Conservation (phyloP, 225 moss, liverwort and hornwort species). For the Antitrichia curtipendula region DNA sequence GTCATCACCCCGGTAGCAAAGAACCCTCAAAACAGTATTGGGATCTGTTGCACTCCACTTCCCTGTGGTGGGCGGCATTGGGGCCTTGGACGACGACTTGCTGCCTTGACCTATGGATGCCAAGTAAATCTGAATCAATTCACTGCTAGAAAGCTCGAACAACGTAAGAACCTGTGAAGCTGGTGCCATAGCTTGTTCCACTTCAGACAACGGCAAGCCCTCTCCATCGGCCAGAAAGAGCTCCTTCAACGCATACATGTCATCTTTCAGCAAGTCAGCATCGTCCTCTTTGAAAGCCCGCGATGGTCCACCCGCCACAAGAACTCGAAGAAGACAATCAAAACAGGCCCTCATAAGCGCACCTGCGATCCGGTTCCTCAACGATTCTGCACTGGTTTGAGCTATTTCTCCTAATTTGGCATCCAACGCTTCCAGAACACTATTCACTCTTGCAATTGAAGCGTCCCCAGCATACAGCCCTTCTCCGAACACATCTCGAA, state of each 20-base stretch:
- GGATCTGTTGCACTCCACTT: slow-evolving; percentile 78
- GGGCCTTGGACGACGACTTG: slow-evolving; percentile 41
- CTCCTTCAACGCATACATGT: slow-evolving; percentile 68
- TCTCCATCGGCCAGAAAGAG: slow-evolving; percentile 90
- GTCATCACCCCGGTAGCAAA: slow-evolving; percentile 68
- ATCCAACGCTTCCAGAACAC: slow-evolving; percentile 58
- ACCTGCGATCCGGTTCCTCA: slow-evolving; percentile 65
- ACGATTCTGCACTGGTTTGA: slow-evolving; percentile 27
- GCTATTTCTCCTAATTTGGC: slow-evolving; percentile 62
- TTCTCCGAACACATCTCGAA: slow-evolving; percentile 58
- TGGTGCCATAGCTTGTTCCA: slow-evolving; percentile 46
- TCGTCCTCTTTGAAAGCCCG: slow-evolving; percentile 53
- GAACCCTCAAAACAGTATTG: slow-evolving; percentile 78
- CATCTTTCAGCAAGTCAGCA: slow-evolving; percentile 65
- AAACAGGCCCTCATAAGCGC: slow-evolving; percentile 88
- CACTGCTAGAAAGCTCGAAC: slow-evolving; percentile 56
- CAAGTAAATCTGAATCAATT: slow-evolving; percentile 51
- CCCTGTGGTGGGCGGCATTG: slow-evolving; percentile 69
- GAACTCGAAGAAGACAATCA: slow-evolving; percentile 75
- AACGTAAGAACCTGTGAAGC: slow-evolving; percentile 55
- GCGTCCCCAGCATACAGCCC: slow-evolving; percentile 79
- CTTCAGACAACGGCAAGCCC: slow-evolving; percentile 58
- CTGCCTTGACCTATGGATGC: slow-evolving; percentile 35
- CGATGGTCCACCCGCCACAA: slow-evolving; percentile 84
- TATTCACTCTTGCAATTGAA: slow-evolving; percentile 40